Conservation (phyloP, 345 rosid species). For the Hypericum perforatum region DNA sequence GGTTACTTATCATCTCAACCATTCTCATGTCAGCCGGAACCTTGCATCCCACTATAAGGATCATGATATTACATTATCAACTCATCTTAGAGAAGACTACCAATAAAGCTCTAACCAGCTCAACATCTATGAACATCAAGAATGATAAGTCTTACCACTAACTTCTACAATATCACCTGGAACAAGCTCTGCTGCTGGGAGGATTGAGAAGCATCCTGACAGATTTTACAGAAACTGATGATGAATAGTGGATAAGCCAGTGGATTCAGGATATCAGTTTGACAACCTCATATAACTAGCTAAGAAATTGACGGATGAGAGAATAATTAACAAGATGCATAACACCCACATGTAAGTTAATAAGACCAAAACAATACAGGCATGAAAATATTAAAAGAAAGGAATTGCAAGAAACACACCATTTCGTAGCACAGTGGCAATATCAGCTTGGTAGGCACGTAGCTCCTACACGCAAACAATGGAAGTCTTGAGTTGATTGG, state of each 20-base stretch:
- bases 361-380: too few species aligned
- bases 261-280: background rate
- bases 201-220: slow-evolving; percentile 93
- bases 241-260: background rate
- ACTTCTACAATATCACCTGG: slow-evolving; percentile 98
- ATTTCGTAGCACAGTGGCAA: slow-evolving; percentile 86
- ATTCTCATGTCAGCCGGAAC: slow-evolving; percentile 97
- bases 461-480: slow-evolving; percentile 49
- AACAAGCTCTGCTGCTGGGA: slow-evolving; percentile 91
- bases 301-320: too few species aligned
- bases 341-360: too few species aligned
- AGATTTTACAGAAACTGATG: background rate
- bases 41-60: slow-evolving; percentile 79
- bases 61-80: slow-evolving; percentile 14
- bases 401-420: slow-evolving; percentile 30
- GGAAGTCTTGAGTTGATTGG: background rate
- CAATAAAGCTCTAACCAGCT: background rate
- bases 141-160: slow-evolving; percentile 41
- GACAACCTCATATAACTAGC: background rate
- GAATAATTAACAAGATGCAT: too few species aligned
- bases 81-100: slow-evolving; percentile 6
- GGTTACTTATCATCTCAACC: slow-evolving; percentile 87
- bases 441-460: slow-evolving; percentile 99
- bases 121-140: background rate
- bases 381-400: too few species aligned